These are phyloP conservation scores for Sequoia sempervirens DNA, from an alignment of 75 land plant species.

Conservation along the genomic window DNA sequence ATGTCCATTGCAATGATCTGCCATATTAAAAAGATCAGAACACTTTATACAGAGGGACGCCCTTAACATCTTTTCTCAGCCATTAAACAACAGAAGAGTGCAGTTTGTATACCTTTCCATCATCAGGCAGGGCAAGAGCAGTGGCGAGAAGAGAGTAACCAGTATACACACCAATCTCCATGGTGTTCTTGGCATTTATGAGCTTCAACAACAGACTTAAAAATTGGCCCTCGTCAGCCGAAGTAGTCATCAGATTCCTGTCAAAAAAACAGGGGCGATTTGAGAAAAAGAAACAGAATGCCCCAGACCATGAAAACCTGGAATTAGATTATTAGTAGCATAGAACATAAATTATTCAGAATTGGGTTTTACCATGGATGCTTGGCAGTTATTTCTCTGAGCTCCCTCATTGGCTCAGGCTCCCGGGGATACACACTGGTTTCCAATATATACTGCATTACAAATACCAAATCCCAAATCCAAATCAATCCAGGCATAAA, in stretches of 20 bases:
- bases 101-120: constrained; percentile 52
- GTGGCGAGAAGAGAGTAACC: constrained; percentile 83
- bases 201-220: constrained; percentile 64
- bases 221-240: constrained; percentile 82
- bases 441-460: constrained; percentile 70
- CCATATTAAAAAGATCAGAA: neutral
- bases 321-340: neutral
- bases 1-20: constrained; percentile 75
- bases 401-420: constrained; percentile 53
- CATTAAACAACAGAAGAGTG: neutral
- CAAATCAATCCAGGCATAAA: neutral
- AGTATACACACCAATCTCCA: constrained; percentile 76
- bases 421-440: constrained; percentile 83
- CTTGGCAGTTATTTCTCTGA: constrained; percentile 53
- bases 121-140: constrained; percentile 80
- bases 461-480: neutral
- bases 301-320: neutral
- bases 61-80: neutral
- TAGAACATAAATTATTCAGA: neutral
- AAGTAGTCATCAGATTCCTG: constrained; percentile 66
- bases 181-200: constrained; percentile 78
- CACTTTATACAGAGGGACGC: neutral
- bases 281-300: neutral
- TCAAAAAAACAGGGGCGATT: neutral
- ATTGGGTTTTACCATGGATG: constrained; percentile 40